phyloP scores from a whole-genome alignment of 352 stramenopile species.

The Phytophthora fragariae region DNA sequence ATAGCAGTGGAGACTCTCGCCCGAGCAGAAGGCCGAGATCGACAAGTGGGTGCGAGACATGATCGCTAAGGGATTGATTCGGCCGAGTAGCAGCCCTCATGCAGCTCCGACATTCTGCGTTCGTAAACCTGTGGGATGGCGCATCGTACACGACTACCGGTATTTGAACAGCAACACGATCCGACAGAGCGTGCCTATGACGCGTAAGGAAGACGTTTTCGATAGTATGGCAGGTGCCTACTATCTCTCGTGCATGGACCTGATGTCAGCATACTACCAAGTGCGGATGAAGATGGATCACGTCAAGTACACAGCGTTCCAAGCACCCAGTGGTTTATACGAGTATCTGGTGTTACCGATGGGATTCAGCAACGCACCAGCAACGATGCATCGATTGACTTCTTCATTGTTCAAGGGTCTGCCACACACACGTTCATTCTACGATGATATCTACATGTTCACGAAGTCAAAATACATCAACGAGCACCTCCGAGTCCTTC shows the following conservation, averaged over 20 bases:
- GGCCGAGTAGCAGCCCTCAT: not conserved
- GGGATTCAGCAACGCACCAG: too few species aligned
- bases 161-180: not conserved
- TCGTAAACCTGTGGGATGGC: not conserved
- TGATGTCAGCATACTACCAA: too few species aligned
- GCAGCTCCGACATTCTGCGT: not conserved
- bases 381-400: too few species aligned
- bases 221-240: not conserved
- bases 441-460: too few species aligned
- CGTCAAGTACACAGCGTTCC: constrained; percentile 26
- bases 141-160: not conserved
- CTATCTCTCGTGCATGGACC: constrained; percentile 8
- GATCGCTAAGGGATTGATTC: not conserved
- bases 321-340: not conserved
- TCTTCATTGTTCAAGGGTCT: too few species aligned
- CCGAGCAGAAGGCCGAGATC: not conserved
- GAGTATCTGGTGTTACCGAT: too few species aligned
- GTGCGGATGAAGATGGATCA: not conserved
- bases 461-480: too few species aligned
- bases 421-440: too few species aligned
- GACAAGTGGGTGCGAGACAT: not conserved
- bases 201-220: too few species aligned
- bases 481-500: too few species aligned
- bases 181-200: too few species aligned
- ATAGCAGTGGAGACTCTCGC: not conserved